Base-by-base conservation (phyloP, 106 monocot genomes). In the Phalaenopsis equestris region DNA sequence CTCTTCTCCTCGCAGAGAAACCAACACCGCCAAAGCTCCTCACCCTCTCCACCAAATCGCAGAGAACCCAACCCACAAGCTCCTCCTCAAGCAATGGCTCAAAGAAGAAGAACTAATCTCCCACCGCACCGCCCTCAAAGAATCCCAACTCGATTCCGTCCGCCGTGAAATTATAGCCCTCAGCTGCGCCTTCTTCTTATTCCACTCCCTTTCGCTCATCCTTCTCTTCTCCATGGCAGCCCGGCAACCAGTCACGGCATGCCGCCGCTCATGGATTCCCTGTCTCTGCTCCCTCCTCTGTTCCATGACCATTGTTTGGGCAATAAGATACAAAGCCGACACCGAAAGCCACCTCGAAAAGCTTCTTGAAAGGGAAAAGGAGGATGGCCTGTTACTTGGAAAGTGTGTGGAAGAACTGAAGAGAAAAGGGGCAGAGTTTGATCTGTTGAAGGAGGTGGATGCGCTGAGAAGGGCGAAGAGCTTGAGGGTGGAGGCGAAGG, bases 31-130 rank as follows among this genome's bases (percentile, higher is more conserved):
- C 12, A 74, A 47, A 11, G 2, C 21, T 4, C 48, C 49, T 47
- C 96, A 96, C 83, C 96, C 96, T 3, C 88, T 96, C 15, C 90
- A 87, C 78, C 93, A 96, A 79, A 96, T 96, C 78, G 96, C 96
- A 3, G 86, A 87, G 75, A 91, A 87, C 86, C 76, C 90, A 1
- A 93, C 93, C 56, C 90, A 96, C 91, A 90, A 89, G 79, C 96
- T 96, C 77, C 93, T 96, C 77, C 88, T 96, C 5, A 96, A 96
- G 83, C 96, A 96, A 78, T 96, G 96, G 96, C 81, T 91, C 6
- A 96, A 96, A 73, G 96, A 96, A 75, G 85, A 87, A 52, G 85
- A 86, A 39, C 86, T 92, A 76, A 87, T 90, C 83, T 23, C 83
- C 78, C 96, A 86, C 75, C 91, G 96, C 42, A 73, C 84, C 80